phyloP scores from a whole-genome alignment of 1,139 yeast species.

The Blastobotrys apis region DNA sequence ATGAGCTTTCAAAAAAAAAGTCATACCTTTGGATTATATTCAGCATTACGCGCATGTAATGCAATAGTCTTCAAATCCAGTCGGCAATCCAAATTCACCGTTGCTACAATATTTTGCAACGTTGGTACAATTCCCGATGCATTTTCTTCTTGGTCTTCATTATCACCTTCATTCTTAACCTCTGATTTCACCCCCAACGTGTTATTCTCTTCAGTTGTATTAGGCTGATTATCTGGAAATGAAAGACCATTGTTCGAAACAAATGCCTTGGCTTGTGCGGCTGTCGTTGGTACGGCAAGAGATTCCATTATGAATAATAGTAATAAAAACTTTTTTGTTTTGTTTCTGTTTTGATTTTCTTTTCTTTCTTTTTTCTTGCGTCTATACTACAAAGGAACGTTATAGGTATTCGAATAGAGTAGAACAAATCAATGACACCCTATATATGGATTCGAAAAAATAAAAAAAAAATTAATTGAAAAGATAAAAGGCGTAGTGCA shows the following conservation, averaged over 20 bases:
- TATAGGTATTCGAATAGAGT: slow-evolving; percentile 18
- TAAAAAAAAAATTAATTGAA: slow-evolving; percentile 2
- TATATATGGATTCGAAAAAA: slow-evolving; percentile 5
- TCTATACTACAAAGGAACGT: slow-evolving; percentile 7
- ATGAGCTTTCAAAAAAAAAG: not conserved
- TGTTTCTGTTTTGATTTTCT: slow-evolving; percentile 8
- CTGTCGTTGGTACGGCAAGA: slow-evolving; percentile 68
- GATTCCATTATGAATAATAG: slow-evolving; percentile 74
- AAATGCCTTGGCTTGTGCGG: slow-evolving; percentile 75
- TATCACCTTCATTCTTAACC: slow-evolving; percentile 19
- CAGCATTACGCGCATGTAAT: slow-evolving; percentile 97
- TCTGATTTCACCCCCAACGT: no score
- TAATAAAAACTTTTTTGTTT: no score
- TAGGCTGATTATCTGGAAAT: slow-evolving; percentile 40
- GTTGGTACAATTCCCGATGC: slow-evolving; percentile 20
- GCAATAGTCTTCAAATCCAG: slow-evolving; percentile 96
- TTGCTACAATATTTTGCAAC: slow-evolving; percentile 74
- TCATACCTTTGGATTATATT: slow-evolving; percentile 72
- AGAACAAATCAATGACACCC: slow-evolving; percentile 32
- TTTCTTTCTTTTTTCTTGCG: slow-evolving; percentile 8
- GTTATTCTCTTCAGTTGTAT: not conserved
- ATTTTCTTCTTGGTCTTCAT: slow-evolving; percentile 18
- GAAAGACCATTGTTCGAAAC: slow-evolving; percentile 64
- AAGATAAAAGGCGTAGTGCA: not conserved
- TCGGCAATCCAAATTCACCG: slow-evolving; percentile 94